These are phyloP conservation scores for Solanum piurae DNA, from an alignment of 257 asterid genomes.

Conservation along the genomic window DNA sequence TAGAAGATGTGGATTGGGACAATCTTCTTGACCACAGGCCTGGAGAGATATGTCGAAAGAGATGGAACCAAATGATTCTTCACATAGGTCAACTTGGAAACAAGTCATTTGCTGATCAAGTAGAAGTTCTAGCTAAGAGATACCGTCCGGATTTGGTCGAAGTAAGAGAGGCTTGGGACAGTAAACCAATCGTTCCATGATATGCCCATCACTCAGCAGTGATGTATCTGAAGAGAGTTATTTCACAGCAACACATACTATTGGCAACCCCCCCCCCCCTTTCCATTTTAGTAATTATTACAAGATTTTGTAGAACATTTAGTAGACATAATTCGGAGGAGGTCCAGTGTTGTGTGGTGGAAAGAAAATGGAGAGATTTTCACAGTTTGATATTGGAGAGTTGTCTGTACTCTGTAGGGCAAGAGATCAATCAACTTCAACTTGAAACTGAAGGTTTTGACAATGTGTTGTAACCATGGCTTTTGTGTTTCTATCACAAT, in stretches of 20 bases:
- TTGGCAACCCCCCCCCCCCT: background rate
- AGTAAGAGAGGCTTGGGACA: conserved; percentile 1
- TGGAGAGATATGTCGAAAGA: background rate
- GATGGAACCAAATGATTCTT: conserved; percentile 2
- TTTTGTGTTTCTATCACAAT: background rate
- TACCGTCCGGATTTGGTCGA: background rate
- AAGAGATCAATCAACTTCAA: background rate
- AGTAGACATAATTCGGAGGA: background rate
- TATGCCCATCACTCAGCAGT: background rate
- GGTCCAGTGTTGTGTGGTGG: background rate
- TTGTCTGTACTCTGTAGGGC: background rate
- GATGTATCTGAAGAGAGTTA: background rate
- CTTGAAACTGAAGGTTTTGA: background rate
- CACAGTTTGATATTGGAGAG: background rate
- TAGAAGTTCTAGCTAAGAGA: conserved; percentile 1
- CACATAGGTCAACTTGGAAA: background rate
- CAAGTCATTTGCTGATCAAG: background rate
- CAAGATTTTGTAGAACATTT: background rate
- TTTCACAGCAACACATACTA: background rate
- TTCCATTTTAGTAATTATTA: background rate
- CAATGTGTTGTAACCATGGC: background rate
- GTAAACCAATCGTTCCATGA: background rate
- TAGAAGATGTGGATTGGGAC: background rate
- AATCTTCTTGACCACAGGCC: background rate
- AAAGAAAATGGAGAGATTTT: background rate